Evolutionary conservation across 23 red algal genomes (phyloP).

Genomic region (Chondrus crispus): DNA sequence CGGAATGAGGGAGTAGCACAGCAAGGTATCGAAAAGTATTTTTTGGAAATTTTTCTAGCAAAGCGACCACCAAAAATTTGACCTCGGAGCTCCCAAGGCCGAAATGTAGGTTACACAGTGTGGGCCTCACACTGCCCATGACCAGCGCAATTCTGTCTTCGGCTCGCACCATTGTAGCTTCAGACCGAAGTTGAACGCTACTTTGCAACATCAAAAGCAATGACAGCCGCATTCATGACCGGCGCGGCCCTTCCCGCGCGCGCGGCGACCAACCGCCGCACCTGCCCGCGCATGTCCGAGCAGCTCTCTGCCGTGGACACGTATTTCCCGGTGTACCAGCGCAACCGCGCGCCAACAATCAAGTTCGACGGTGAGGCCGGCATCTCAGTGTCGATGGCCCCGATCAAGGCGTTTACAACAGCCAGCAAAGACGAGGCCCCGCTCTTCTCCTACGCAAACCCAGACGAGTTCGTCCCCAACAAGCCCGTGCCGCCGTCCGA

Average conservation of each 20-base stretch:
- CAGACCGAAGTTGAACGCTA: too few species aligned
- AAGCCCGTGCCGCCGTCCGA: constrained; percentile 47
- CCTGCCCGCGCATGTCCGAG: constrained; percentile 4
- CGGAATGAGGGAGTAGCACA: too few species aligned
- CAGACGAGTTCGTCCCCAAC: constrained; percentile 13
- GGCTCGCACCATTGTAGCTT: too few species aligned
- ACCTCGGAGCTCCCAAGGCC: too few species aligned
- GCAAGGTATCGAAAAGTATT: too few species aligned
- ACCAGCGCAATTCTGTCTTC: too few species aligned
- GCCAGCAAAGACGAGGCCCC: constrained; percentile 30
- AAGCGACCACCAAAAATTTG: too few species aligned
- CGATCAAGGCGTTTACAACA: constrained; percentile 35
- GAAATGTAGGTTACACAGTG: too few species aligned
- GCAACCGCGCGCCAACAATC: constrained; percentile 47
- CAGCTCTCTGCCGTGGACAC: neutral
- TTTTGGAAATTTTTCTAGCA: too few species aligned
- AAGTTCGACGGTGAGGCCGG: constrained; percentile 56
- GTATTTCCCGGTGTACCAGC: constrained; percentile 33
- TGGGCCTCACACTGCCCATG: too few species aligned
- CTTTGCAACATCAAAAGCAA: too few species aligned
- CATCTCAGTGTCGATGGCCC: constrained; percentile 38
- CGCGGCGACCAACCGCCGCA: neutral
- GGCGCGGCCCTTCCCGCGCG: neutral
- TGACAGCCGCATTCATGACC: constrained; percentile 32
- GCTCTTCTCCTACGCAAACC: constrained; percentile 50